These are phyloP conservation scores for Saccharomyces mikatae DNA, from an alignment of 805 yeast genomes.

Conservation along the genomic window DNA sequence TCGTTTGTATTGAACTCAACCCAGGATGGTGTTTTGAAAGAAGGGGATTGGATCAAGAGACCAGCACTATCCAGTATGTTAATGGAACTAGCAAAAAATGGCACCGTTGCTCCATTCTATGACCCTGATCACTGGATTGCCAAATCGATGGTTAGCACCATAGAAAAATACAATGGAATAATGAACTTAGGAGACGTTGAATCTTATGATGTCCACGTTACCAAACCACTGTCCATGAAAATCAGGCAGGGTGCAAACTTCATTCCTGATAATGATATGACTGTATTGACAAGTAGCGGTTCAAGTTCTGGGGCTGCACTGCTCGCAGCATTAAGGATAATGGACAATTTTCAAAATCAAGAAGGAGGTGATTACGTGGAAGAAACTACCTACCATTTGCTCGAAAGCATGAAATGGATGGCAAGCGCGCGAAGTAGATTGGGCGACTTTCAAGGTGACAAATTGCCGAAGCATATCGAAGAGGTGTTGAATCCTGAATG, in stretches of 20 bases:
- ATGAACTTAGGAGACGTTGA: conserved; percentile 58
- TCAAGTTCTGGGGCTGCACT: conserved; percentile 81
- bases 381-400: conserved; percentile 52
- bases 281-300: conserved; percentile 55
- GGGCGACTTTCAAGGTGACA: conserved; percentile 48
- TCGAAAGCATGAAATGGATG: conserved; percentile 93
- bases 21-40: conserved; percentile 30
- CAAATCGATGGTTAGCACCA: conserved; percentile 42
- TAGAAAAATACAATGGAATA: conserved; percentile 57
- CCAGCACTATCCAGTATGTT: conserved; percentile 60
- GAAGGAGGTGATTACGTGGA: conserved; percentile 41
- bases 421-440: conserved; percentile 77
- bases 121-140: conserved; percentile 77
- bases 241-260: conserved; percentile 22
- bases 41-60: conserved; percentile 57
- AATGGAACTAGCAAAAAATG: conserved; percentile 61
- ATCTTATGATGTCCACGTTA: conserved; percentile 44
- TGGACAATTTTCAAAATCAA: conserved; percentile 39
- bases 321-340: conserved; percentile 61
- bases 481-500: conserved; percentile 47
- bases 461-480: conserved; percentile 32
- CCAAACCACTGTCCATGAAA: conserved; percentile 28
- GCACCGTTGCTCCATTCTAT: conserved; percentile 70
- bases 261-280: conserved; percentile 34
- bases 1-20: conserved; percentile 40